Evolutionary conservation across 306 rosid genomes (phyloP), one percentile per base, ranked within the genome.

Genomic region (Cajanus cajan): DNA sequence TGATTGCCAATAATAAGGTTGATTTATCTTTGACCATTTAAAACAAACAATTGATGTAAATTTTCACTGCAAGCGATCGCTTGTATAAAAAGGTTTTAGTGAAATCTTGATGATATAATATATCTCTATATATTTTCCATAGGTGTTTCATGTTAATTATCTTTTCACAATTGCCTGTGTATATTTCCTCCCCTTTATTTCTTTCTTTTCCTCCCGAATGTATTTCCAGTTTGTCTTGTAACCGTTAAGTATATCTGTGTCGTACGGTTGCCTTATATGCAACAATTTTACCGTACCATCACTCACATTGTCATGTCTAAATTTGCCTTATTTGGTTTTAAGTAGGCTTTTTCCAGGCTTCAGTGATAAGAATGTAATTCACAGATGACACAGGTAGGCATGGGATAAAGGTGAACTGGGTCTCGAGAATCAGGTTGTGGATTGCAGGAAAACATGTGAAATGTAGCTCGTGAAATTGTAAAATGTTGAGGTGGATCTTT

Each of bases 391-490:
- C 21, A 41, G 18, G 18, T 48, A 43, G 37, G 71, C 86, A 87
- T 84, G 87, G 82, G 87, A 83, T 65, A 71, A 84, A 82, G 67
- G 70, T 87, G 91, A 85, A 75, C 21, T 51, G 48, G 81, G 78
- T 89, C 97, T 73, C 97, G 91, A 75, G 95, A 88, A 88, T 94
- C 93, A 89, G 80, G 94, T 11, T 85, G 86, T 13, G 87, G 78
- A 80, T 89, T 82, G 77, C 84, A 83, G 76, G 80, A 86, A 82
- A 87, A 90, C 98, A 89, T 86, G 98, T 94, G 98, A 94, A 94
- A 87, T 82, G 85, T 82, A 69, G 88, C 89, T 89, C 90, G 98
- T 92, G 97, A 90, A 67, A 67, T 78, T 74, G 74, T 67, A 82
- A 83, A 70, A 89, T 92, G 88, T 82, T 85, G 88, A 80, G 89